Percentiles rank a stretch among this genome's conserved stretches.
phyloP scores from a whole-genome alignment of 2,329 filamentous ascomycete species.

The Aspergillus unguis region DNA sequence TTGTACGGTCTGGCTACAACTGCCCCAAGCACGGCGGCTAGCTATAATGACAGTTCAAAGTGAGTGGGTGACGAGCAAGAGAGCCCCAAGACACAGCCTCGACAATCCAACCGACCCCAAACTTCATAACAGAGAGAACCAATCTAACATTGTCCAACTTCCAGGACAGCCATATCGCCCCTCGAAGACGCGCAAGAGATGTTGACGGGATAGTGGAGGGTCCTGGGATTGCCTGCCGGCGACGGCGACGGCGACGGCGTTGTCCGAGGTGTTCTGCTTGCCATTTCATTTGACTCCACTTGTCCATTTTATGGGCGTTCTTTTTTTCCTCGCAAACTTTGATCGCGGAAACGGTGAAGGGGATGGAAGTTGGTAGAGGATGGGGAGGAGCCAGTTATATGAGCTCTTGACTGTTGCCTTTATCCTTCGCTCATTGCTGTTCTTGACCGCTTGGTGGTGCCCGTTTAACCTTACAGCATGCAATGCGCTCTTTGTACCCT shows the following conservation, averaged over 20 bases:
- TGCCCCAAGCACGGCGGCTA: conserved; percentile 32
- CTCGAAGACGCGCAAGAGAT: too few relatives aligned
- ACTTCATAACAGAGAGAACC: neutral
- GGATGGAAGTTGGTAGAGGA: neutral
- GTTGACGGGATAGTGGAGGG: too few relatives aligned
- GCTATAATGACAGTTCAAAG: neutral
- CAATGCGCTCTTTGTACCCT: too few relatives aligned
- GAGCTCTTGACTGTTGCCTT: neutral
- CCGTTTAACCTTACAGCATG: too few relatives aligned
- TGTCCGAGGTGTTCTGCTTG: neutral
- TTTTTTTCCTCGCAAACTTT: neutral
- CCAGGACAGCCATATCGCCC: too few relatives aligned
- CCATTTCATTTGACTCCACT: neutral
- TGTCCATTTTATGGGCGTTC: neutral
- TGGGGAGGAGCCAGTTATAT: neutral
- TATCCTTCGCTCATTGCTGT: neutral
- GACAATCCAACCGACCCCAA: neutral
- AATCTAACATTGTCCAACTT: neutral
- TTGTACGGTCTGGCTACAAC: conserved; percentile 31
- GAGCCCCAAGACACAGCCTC: neutral
- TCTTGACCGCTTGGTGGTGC: neutral
- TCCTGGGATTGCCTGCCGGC: too few relatives aligned
- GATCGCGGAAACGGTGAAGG: neutral
- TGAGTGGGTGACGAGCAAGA: neutral
- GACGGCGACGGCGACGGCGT: neutral